phyloP scores from a whole-genome alignment of 257 asterid species.

The Ajuga chamaepitys region DNA sequence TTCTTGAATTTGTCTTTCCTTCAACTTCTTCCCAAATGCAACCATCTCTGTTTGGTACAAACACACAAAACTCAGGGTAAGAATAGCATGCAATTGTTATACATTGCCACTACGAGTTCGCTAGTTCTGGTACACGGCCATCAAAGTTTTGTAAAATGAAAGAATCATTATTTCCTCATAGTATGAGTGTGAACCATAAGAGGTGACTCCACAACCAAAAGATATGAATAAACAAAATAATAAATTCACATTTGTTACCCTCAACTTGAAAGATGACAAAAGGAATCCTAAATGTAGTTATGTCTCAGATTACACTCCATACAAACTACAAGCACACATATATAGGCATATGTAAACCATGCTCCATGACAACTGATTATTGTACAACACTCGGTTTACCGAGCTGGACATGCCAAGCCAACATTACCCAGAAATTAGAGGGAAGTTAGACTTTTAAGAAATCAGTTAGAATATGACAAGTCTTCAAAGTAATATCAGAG shows the following conservation, averaged over 20 bases:
- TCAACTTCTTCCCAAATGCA: slow-evolving; percentile 88
- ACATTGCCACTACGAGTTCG: background rate
- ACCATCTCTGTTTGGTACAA: slow-evolving; percentile 58
- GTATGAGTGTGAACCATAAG: background rate
- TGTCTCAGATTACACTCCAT: background rate
- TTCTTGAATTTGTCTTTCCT: slow-evolving; percentile 80
- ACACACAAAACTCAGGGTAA: slow-evolving; percentile 11
- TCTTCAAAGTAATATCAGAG: background rate
- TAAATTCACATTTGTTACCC: background rate
- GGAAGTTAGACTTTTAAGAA: background rate
- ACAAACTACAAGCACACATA: background rate
- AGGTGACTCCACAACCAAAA: slow-evolving; percentile 1
- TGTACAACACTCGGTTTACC: background rate
- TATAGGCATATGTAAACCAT: background rate
- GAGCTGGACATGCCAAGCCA: slow-evolving; percentile 1
- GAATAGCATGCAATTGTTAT: slow-evolving; percentile 2
- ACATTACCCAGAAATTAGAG: background rate
- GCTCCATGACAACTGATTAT: slow-evolving; percentile 1
- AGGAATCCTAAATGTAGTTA: background rate
- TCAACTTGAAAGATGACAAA: slow-evolving; percentile 4
- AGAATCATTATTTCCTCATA: background rate
- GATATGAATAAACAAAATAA: background rate
- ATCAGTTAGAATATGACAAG: background rate
- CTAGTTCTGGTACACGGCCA: background rate
- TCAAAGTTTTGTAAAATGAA: background rate